Evolutionary conservation across 164 flowering plant species (phyloP).

Genomic region (Aristolochia californica): DNA sequence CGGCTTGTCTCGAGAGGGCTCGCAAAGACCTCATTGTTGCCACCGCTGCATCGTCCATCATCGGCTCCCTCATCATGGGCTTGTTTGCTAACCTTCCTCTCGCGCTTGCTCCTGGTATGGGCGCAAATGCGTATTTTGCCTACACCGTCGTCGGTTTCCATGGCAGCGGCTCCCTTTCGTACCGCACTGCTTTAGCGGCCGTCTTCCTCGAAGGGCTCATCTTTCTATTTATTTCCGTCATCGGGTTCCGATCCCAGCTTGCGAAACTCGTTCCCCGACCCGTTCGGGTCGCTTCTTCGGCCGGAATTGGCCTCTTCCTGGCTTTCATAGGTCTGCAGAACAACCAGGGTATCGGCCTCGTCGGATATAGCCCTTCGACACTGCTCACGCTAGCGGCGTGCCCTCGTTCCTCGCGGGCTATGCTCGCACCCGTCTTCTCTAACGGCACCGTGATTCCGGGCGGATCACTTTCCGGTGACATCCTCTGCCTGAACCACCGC

Average conservation of each 20-base stretch:
- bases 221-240: slow-evolving; percentile 56
- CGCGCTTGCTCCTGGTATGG: slow-evolving; percentile 90
- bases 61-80: slow-evolving; percentile 82
- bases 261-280: slow-evolving; percentile 81
- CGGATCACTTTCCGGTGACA: slow-evolving; percentile 51
- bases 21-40: slow-evolving; percentile 72
- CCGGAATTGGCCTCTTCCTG: slow-evolving; percentile 82
- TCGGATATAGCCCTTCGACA: slow-evolving; percentile 65
- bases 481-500: slow-evolving; percentile 39
- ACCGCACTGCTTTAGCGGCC: slow-evolving; percentile 53
- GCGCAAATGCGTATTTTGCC: slow-evolving; percentile 82
- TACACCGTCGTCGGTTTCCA: slow-evolving; percentile 93
- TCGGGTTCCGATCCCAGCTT: slow-evolving; percentile 63
- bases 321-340: slow-evolving; percentile 84
- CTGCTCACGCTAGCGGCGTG: slow-evolving; percentile 75
- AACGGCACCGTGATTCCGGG: slow-evolving; percentile 69
- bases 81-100: slow-evolving; percentile 70
- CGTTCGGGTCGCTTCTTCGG: slow-evolving; percentile 69
- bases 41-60: slow-evolving; percentile 58
- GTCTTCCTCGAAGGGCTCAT: slow-evolving; percentile 73
- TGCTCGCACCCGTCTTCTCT: slow-evolving; percentile 53
- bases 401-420: slow-evolving; percentile 38
- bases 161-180: slow-evolving; percentile 65
- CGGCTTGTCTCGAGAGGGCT: slow-evolving; percentile 40
- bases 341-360: slow-evolving; percentile 71